Evolutionary conservation across 208 protist genomes (phyloP).

Genomic region (Trypanosoma conorhini): DNA sequence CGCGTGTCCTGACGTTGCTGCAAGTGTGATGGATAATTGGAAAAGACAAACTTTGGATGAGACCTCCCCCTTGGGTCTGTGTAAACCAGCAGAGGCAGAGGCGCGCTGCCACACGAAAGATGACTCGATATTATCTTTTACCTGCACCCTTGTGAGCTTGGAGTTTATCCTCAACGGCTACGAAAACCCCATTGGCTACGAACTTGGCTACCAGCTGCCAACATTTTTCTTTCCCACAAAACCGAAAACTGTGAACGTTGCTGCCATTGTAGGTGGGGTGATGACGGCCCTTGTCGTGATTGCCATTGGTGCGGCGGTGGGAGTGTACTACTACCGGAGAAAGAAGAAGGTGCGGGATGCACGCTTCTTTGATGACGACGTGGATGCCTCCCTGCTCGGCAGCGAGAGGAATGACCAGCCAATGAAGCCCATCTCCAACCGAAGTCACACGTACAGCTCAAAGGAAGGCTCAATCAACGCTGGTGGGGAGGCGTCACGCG

Average conservation of each 20-base stretch:
- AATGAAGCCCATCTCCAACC: neutral
- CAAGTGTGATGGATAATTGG: constrained; percentile 4
- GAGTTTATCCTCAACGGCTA: constrained; percentile 9
- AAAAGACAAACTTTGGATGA: constrained; percentile 12
- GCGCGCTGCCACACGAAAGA: constrained; percentile 13
- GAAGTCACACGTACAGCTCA: neutral
- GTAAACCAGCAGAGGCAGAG: neutral
- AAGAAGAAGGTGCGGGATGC: constrained; percentile 20
- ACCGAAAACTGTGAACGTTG: neutral
- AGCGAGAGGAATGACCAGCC: neutral
- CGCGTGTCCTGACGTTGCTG: constrained; percentile 15
- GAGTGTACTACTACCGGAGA: neutral
- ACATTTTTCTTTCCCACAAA: neutral
- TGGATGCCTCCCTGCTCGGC: neutral
- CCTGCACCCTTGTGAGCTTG: constrained; percentile 8
- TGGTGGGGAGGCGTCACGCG: neutral
- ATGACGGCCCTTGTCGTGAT: constrained; percentile 5
- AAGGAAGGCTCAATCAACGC: constrained; percentile 1
- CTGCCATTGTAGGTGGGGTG: constrained; percentile 1
- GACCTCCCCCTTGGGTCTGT: constrained; percentile 17
- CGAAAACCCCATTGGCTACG: constrained; percentile 22
- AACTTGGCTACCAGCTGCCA: constrained; percentile 6
- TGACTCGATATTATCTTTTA: neutral
- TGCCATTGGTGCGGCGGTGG: neutral
- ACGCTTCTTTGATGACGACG: constrained; percentile 31